Evolutionary conservation across 2,329 filamentous ascomycete genomes (phyloP).

Genomic region (Trichoderma sp.): DNA sequence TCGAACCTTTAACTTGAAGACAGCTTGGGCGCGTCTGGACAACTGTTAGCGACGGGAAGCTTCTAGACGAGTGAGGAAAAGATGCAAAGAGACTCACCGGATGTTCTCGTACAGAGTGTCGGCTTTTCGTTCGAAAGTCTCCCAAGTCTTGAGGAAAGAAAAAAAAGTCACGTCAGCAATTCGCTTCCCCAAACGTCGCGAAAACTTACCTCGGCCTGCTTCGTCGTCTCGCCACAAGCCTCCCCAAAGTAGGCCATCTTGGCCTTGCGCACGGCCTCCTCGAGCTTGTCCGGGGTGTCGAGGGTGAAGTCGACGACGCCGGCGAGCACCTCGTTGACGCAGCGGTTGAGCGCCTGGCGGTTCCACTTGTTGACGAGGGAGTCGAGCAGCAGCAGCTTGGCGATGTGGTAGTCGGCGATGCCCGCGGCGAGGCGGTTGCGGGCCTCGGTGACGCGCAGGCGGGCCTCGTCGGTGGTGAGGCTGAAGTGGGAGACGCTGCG

Average conservation of each 20-base stretch:
- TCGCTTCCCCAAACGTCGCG: not conserved
- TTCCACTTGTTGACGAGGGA: constrained; percentile 25
- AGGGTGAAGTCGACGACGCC: constrained; percentile 22
- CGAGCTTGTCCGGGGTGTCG: constrained; percentile 20
- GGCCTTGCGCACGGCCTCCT: constrained; percentile 17
- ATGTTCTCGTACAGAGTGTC: constrained; percentile 23
- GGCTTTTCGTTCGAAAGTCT: constrained; percentile 17
- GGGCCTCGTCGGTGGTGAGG: constrained; percentile 17
- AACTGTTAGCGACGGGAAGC: not conserved
- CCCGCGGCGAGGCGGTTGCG: constrained; percentile 12
- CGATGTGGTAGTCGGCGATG: constrained; percentile 24
- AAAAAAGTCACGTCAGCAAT: not conserved
- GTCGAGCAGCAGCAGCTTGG: constrained; percentile 21
- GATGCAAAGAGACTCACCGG: not conserved
- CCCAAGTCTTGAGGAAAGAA: constrained; percentile 6
- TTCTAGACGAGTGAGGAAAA: too few relatives aligned
- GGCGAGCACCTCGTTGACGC: constrained; percentile 17
- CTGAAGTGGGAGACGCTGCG: constrained; percentile 14
- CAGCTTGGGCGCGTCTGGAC: constrained; percentile 19
- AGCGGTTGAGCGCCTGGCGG: constrained; percentile 14
- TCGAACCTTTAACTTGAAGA: constrained; percentile 24
- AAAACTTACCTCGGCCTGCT: constrained; percentile 18
- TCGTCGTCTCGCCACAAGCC: constrained; percentile 20
- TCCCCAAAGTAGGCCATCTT: constrained; percentile 24
- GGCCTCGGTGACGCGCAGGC: constrained; percentile 9